Base-by-base conservation (phyloP, 306 rosid species). In the Ceratonia siliqua region DNA sequence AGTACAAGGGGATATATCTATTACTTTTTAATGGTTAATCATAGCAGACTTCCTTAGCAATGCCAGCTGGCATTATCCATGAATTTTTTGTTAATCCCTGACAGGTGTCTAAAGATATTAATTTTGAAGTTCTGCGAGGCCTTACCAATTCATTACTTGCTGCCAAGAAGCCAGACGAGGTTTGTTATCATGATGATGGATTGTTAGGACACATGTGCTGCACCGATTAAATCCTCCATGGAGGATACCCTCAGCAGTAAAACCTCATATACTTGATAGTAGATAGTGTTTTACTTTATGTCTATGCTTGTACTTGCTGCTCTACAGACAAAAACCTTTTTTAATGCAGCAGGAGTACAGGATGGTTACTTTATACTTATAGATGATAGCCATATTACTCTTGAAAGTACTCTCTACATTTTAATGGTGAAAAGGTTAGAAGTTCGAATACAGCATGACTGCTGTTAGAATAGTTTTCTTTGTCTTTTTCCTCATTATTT, bases 81-180 rank as follows among this genome's bases (percentile, higher is more conserved):
- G 18, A 67, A 63, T 45, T 6, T 73, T 66, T 41, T 74, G 63
- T 57, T 80, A 30, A 71, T 78, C 33, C 70, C 13, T 82, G 68
- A 72, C 88, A 94, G 98, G 88, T 85, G 52, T 90, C 94, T 59
- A 78, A 85, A 82, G 89, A 84, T 78, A 70, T 94, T 75, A 78
- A 82, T 32, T 89, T 94, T 84, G 98, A 91, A 58, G 87, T 94
- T 79, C 80, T 89, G 55, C 91, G 91, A 11, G 98, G 97, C 66
- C 94, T 87, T 70, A 84, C 89, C 69, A 88, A 91, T 83, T 82
- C 97, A 43, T 86, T 89, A 70, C 92, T 94, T 79, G 96, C 94
- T 62, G 97, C 92, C n/a, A 82, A 85, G 74, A 94, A 87, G 82
- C 97, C 96, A 33, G 92, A 89, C 18, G 96, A 94, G 98, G 97